Evolutionary conservation across 1,284 basidiomycete species (phyloP).

Genomic region (Naganishia cerealis): DNA sequence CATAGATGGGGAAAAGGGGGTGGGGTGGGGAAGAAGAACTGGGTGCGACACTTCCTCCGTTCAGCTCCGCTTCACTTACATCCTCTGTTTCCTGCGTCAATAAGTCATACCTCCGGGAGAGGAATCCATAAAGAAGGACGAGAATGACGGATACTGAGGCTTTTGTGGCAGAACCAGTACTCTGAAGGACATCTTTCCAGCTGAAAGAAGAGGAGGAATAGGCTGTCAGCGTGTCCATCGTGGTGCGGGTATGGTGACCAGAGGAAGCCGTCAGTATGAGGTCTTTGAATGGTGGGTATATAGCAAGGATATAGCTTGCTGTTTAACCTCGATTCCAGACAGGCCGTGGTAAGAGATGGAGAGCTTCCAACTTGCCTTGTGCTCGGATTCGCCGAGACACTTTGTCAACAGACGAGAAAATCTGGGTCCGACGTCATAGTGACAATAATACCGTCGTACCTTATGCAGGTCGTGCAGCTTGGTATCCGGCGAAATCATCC

Average conservation of each 20-base stretch:
- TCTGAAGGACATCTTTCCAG: conserved; percentile 7
- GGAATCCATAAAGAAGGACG: conserved; percentile 46
- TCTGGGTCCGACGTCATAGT: conserved; percentile 22
- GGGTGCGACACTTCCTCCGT: neutral
- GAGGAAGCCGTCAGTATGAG: neutral
- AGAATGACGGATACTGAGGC: conserved; percentile 47
- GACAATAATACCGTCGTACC: neutral
- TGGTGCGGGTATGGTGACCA: neutral
- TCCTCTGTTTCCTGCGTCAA: conserved; percentile 43
- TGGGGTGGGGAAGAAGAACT: no score
- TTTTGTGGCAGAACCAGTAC: conserved; percentile 33
- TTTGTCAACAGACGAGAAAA: conserved; percentile 13
- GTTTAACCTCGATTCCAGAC: neutral
- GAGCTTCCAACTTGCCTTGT: neutral
- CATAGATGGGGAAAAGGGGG: neutral
- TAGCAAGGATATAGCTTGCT: neutral
- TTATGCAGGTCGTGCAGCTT: neutral
- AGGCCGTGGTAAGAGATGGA: neutral
- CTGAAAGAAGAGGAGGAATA: conserved; percentile 16
- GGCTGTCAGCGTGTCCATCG: conserved; percentile 7
- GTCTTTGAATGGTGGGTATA: neutral
- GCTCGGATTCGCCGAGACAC: conserved; percentile 16
- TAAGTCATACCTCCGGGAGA: conserved; percentile 37
- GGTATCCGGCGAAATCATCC: neutral
- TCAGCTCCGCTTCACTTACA: conserved; percentile 33